These are phyloP conservation scores for Agaricus sinodeliciosus DNA, from an alignment of 768 basidiomycete species.

Conservation along the genomic window DNA sequence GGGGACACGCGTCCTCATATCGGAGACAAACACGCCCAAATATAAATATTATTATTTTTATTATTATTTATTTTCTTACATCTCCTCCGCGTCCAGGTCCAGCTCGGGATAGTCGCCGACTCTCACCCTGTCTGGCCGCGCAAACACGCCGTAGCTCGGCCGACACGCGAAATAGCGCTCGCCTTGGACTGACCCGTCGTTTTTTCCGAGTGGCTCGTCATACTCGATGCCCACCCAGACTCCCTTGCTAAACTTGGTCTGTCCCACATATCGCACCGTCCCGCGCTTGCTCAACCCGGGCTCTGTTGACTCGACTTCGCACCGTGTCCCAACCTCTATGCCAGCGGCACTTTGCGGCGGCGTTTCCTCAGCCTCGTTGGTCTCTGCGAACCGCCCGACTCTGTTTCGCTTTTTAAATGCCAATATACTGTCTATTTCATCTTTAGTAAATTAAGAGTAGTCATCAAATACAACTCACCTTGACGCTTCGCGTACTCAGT, in stretches of 20 bases:
- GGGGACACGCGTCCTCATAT: conserved; percentile 35
- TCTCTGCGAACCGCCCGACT: conserved; percentile 81
- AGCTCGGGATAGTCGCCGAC: conserved; percentile 86
- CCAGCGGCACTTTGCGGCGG: conserved; percentile 26
- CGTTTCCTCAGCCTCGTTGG: conserved; percentile 22
- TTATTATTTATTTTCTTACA: conserved; percentile 28
- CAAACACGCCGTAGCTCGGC: conserved; percentile 78
- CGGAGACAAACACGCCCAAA: conserved; percentile 26
- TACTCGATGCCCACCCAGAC: conserved; percentile 92
- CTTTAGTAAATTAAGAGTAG: conserved; percentile 1
- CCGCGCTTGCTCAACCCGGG: conserved; percentile 73
- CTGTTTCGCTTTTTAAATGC: conserved; percentile 83
- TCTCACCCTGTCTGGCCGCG: conserved; percentile 72
- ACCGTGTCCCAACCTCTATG: conserved; percentile 68
- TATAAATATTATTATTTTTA: conserved; percentile 21
- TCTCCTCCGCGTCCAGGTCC: conserved; percentile 77
- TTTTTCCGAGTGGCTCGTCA: conserved; percentile 94
- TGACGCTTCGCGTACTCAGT: conserved; percentile 75
- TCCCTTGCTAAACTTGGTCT: conserved; percentile 67
- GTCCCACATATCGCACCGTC: conserved; percentile 78
- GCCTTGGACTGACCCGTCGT: conserved; percentile 86
- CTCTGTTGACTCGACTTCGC: conserved; percentile 72
- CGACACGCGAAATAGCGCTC: conserved; percentile 79
- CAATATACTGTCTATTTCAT: conserved; percentile 71
- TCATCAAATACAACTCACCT: conserved; percentile 40